Conservation (phyloP, 148 eudicot genomes). For the Amaranthus cruentus region DNA sequence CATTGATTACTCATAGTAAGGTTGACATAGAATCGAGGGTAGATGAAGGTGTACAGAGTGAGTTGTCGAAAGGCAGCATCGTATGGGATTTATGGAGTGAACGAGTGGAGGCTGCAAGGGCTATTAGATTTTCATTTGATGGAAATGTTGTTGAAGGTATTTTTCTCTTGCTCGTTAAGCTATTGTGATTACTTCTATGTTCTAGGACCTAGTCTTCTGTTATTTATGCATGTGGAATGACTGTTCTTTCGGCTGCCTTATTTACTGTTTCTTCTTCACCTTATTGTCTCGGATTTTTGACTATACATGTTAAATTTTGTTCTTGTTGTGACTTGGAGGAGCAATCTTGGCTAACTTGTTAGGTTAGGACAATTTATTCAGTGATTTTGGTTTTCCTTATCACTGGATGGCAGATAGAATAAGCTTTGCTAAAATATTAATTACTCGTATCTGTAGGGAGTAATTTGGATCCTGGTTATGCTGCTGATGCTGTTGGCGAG, state of each 20-base stretch:
- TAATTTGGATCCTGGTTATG: slow-evolving; percentile 35
- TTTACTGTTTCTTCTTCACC: neutral
- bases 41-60: slow-evolving; percentile 24
- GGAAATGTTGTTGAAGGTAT: slow-evolving; percentile 48
- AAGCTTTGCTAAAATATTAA: slow-evolving; percentile 9
- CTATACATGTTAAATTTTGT: neutral
- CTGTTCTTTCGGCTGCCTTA: neutral
- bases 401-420: neutral
- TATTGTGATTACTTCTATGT: neutral
- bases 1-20: slow-evolving; percentile 18
- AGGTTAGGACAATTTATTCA: neutral
- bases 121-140: slow-evolving; percentile 72
- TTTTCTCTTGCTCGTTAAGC: slow-evolving; percentile 19
- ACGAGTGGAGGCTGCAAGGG: slow-evolving; percentile 76
- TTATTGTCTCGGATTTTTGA: neutral
- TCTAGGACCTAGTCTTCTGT: neutral
- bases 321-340: neutral
- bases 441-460: slow-evolving; percentile 32
- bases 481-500: slow-evolving; percentile 59
- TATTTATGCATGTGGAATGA: slow-evolving; percentile 19
- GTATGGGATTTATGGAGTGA: slow-evolving; percentile 78
- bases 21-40: slow-evolving; percentile 17
- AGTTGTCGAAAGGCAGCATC: slow-evolving; percentile 29
- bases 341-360: neutral
- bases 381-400: neutral